Conservation (phyloP, 306 rosid species). For the Senna tora region DNA sequence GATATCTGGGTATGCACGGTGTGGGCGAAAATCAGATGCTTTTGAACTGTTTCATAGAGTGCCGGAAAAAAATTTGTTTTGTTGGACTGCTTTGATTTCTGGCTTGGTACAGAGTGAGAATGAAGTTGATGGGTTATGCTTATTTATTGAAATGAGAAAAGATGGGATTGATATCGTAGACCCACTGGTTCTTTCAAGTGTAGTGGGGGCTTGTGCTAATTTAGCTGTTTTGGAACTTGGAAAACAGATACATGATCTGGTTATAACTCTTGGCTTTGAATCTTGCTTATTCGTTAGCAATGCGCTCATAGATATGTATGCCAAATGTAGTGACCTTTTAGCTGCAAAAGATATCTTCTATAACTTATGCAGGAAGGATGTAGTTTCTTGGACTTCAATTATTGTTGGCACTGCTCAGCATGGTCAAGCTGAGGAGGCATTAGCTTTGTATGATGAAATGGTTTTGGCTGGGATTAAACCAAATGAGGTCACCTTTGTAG, state of each 20-base stretch:
- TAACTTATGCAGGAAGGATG: constrained; percentile 63
- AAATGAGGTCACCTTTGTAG: constrained; percentile 88
- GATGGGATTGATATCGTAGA: constrained; percentile 64
- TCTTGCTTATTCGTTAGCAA: constrained; percentile 82
- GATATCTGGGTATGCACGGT: constrained; percentile 76
- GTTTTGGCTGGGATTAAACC: constrained; percentile 63
- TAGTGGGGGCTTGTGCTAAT: constrained; percentile 81
- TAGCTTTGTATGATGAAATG: constrained; percentile 71
- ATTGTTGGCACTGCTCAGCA: constrained; percentile 86
- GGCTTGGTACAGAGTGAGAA: constrained; percentile 88
- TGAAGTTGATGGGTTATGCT: constrained; percentile 53
- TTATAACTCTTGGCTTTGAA: constrained; percentile 69
- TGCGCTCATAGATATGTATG: constrained; percentile 86
- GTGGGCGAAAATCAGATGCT: constrained; percentile 71
- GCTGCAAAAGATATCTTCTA: constrained; percentile 65
- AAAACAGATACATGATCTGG: constrained; percentile 69
- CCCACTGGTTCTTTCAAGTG: constrained; percentile 82
- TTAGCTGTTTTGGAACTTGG: constrained; percentile 76
- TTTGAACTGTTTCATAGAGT: constrained; percentile 49
- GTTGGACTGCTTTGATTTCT: constrained; percentile 91
- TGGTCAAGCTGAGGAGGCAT: constrained; percentile 75
- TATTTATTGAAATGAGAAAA: constrained; percentile 73
- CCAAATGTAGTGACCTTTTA: constrained; percentile 79
- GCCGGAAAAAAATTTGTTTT: constrained; percentile 57
- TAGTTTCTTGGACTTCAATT: constrained; percentile 91